Percentiles rank a stretch among this genome's conserved stretches.
phyloP scores from a whole-genome alignment of 768 basidiomycete species.

The Tubosaeta sp. region DNA sequence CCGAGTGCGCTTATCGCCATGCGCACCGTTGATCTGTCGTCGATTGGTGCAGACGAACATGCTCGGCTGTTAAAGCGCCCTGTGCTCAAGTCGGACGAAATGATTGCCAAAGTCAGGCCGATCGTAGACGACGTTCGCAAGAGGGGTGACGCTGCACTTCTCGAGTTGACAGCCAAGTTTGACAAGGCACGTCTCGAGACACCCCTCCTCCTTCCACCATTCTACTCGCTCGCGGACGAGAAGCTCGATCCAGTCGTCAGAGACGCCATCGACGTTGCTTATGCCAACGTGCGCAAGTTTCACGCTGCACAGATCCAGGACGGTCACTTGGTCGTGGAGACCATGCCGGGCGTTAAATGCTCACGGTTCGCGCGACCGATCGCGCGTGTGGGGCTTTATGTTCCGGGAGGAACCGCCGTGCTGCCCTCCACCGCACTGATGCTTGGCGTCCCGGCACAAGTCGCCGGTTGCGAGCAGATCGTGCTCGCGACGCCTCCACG shows the following conservation, averaged over 20 bases:
- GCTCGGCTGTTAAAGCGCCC: conserved; percentile 77
- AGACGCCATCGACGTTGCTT: conserved; percentile 84
- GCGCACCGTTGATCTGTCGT: conserved; percentile 63
- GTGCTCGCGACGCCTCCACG: conserved; percentile 96
- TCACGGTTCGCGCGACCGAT: conserved; percentile 95
- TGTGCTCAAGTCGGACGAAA: conserved; percentile 63
- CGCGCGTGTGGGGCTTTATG: conserved; percentile 91
- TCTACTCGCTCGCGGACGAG: conserved; percentile 44
- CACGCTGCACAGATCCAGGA: conserved; percentile 82
- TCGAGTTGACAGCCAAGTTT: conserved; percentile 89
- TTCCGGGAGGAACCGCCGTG: conserved; percentile 95
- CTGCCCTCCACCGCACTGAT: conserved; percentile 96
- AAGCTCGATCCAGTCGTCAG: conserved; percentile 58
- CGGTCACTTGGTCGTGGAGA: conserved; percentile 76
- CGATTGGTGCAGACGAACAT: conserved; percentile 48
- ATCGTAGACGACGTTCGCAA: conserved; percentile 85
- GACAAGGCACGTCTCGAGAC: conserved; percentile 74
- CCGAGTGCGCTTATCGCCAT: conserved; percentile 60
- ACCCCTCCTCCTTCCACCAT: conserved; percentile 77
- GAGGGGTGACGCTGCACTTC: conserved; percentile 81
- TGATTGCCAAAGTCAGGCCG: conserved; percentile 84
- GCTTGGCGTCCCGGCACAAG: conserved; percentile 97
- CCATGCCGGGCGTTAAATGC: conserved; percentile 97
- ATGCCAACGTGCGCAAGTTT: conserved; percentile 87
- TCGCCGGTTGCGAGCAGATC: conserved; percentile 89